Evolutionary conservation across 306 rosid genomes (phyloP).

Genomic region (Abrus pulchellus): DNA sequence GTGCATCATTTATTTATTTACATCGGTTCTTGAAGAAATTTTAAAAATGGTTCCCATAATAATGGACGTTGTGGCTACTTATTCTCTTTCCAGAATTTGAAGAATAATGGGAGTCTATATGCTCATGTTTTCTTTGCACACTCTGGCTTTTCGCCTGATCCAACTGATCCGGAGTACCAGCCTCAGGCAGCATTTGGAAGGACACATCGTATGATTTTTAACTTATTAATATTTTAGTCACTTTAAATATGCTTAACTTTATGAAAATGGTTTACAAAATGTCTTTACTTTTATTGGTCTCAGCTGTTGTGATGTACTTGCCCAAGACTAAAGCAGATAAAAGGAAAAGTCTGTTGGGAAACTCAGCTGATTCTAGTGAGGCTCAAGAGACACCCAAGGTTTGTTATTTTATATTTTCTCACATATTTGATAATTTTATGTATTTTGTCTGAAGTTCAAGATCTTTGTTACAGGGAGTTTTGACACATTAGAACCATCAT

Average conservation of each 20-base stretch:
- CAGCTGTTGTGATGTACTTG: constrained; percentile 79
- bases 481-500: constrained; percentile 12
- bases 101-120: constrained; percentile 83
- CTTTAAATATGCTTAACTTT: not conserved
- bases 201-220: constrained; percentile 69
- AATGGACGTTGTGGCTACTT: constrained; percentile 28
- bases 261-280: constrained; percentile 24
- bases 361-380: constrained; percentile 64
- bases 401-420: constrained; percentile 35
- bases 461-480: constrained; percentile 11
- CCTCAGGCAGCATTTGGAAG: constrained; percentile 80
- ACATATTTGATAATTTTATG: constrained; percentile 15
- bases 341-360: constrained; percentile 80
- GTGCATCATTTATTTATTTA: constrained; percentile 21
- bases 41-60: constrained; percentile 4
- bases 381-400: constrained; percentile 64
- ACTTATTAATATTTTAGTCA: not conserved
- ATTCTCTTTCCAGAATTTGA: constrained; percentile 65
- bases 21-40: constrained; percentile 18
- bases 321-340: constrained; percentile 84
- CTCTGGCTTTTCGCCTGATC: constrained; percentile 90
- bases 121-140: constrained; percentile 92
- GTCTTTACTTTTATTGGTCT: constrained; percentile 49
- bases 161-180: constrained; percentile 87
- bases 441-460: constrained; percentile 16